phyloP scores from a whole-genome alignment of 441 rosid genomes.

The Erodium chrysanthum region DNA sequence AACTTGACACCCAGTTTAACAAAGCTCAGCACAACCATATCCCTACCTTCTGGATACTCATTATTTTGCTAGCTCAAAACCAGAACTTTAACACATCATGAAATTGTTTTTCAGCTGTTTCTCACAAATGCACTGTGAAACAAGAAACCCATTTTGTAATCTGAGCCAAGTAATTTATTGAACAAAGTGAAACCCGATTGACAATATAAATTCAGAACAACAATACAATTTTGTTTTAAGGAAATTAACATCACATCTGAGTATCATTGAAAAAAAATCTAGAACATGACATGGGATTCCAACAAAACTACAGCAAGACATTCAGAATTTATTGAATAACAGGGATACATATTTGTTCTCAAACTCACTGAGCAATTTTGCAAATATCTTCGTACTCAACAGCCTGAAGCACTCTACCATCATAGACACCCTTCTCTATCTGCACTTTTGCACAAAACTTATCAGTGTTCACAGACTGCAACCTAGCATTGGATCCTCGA shows the following conservation, averaged over 20 bases:
- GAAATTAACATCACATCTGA: background rate
- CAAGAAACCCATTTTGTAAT: background rate
- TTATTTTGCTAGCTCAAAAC: background rate
- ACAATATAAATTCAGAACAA: background rate
- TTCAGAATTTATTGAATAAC: background rate
- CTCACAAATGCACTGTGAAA: background rate
- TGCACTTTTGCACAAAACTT: conserved; percentile 80
- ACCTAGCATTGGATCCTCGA: conserved; percentile 60
- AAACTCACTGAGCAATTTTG: conserved; percentile 46
- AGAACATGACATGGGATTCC: background rate
- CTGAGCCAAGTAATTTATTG: background rate
- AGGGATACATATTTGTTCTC: background rate
- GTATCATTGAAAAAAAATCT: background rate
- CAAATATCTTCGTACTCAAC: conserved; percentile 84
- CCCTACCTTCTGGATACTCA: background rate
- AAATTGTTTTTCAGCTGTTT: background rate
- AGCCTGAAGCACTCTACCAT: conserved; percentile 72
- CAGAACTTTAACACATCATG: background rate
- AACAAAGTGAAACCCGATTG: background rate
- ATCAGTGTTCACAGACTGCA: conserved; percentile 67
- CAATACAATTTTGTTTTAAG: background rate
- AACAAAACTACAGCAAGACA: background rate
- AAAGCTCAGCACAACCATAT: background rate
- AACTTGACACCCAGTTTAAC: background rate
- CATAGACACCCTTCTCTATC: conserved; percentile 84